Conservation (phyloP, 805 yeast species). For the Peterozyma toletana region DNA sequence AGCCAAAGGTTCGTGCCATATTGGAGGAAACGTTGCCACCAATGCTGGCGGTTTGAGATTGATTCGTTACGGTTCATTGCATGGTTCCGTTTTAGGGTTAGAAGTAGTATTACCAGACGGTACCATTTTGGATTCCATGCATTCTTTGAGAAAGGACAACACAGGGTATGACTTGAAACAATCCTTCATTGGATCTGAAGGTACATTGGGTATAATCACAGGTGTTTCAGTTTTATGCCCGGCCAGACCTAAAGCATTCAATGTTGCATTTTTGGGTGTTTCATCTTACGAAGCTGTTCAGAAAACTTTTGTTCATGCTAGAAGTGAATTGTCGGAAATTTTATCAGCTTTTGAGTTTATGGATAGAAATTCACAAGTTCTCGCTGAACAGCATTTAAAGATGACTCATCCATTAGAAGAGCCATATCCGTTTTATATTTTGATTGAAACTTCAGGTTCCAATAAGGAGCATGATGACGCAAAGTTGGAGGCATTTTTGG, state of each 20-base stretch:
- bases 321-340: conserved; percentile 73
- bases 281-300: conserved; percentile 79
- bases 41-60: conserved; percentile 94
- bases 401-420: conserved; percentile 61
- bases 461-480: conserved; percentile 89
- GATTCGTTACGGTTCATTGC: conserved; percentile 84
- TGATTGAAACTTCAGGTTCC: conserved; percentile 96
- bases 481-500: conserved; percentile 80
- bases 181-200: conserved; percentile 89
- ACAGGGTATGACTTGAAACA: conserved; percentile 94
- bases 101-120: conserved; percentile 95
- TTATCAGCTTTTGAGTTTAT: conserved; percentile 91
- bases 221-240: conserved; percentile 89
- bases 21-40: conserved; percentile 92
- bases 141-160: conserved; percentile 86
- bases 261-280: conserved; percentile 84
- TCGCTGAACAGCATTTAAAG: conserved; percentile 56
- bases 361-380: conserved; percentile 65
- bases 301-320: conserved; percentile 71
- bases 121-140: conserved; percentile 68
- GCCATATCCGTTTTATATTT: conserved; percentile 74
- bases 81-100: conserved; percentile 84
- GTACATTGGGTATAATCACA: conserved; percentile 85
- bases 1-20: conserved; percentile 94
- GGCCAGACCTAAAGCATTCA: conserved; percentile 75